A percentile compares a stretch with the other conserved stretches of the same genome.
phyloP scores from a whole-genome alignment of 2,329 filamentous ascomycete species.

The Aspergillus thermomutatus region DNA sequence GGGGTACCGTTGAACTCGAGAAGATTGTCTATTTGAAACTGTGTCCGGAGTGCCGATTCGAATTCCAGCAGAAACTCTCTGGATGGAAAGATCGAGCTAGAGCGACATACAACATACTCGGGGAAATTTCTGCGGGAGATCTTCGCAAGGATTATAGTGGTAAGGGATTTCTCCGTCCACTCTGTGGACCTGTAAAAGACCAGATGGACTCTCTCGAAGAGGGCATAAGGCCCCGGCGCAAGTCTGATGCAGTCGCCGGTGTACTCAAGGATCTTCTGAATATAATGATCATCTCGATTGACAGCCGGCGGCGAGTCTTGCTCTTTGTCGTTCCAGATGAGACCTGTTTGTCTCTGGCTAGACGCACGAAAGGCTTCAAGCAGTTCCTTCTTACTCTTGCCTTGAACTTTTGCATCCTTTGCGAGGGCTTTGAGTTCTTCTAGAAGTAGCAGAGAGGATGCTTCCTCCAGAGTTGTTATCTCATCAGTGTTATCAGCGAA shows the following conservation, averaged over 20 bases:
- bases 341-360: constrained; percentile 70
- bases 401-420: constrained; percentile 81
- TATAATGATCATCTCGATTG: constrained; percentile 71
- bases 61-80: constrained; percentile 77
- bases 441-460: constrained; percentile 73
- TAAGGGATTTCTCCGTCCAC: constrained; percentile 96
- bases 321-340: constrained; percentile 60
- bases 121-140: constrained; percentile 87
- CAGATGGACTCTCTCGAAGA: constrained; percentile 92
- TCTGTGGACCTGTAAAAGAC: constrained; percentile 95
- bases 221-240: constrained; percentile 65
- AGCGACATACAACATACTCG: constrained; percentile 83
- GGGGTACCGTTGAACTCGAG: constrained; percentile 75
- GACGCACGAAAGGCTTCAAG: constrained; percentile 68
- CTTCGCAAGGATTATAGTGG: constrained; percentile 88
- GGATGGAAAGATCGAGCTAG: constrained; percentile 81
- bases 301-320: constrained; percentile 42
- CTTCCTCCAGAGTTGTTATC: constrained; percentile 78
- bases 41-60: constrained; percentile 77
- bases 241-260: constrained; percentile 83
- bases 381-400: constrained; percentile 82
- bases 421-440: constrained; percentile 83
- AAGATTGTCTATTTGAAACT: constrained; percentile 76
- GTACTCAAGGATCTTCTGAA: constrained; percentile 70
- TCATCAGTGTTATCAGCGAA: constrained; percentile 79